phyloP scores from a whole-genome alignment of 2,329 filamentous ascomycete species.

The Mycosphaerella sp. region DNA sequence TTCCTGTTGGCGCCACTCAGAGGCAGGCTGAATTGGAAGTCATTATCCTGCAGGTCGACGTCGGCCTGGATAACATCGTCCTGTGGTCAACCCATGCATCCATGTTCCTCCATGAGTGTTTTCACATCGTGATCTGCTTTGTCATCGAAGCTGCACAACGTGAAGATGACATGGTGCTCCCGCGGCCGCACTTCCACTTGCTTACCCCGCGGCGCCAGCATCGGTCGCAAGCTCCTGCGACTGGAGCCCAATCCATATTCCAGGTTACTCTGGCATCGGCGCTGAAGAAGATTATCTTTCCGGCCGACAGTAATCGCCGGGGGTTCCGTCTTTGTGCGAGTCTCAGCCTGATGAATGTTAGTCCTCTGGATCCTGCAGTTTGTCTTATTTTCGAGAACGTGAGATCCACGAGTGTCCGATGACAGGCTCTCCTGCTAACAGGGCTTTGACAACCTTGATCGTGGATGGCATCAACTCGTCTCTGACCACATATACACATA shows the following conservation, averaged over 20 bases:
- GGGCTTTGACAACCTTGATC: conserved; percentile 40
- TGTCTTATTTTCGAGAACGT: conserved; percentile 34
- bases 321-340: conserved; percentile 14
- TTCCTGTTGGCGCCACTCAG: neutral
- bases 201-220: conserved; percentile 35
- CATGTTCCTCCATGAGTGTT: conserved; percentile 32
- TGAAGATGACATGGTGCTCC: conserved; percentile 30
- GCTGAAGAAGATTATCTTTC: conserved; percentile 47
- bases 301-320: conserved; percentile 44
- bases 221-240: conserved; percentile 35
- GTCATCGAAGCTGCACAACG: conserved; percentile 33
- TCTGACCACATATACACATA: conserved; percentile 35
- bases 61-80: conserved; percentile 39
- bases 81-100: conserved; percentile 36
- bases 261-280: conserved; percentile 31
- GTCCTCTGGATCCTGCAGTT: conserved; percentile 8
- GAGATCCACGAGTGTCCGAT: conserved; percentile 44
- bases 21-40: conserved; percentile 30
- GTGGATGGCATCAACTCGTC: conserved; percentile 38
- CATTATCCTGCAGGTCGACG: conserved; percentile 36
- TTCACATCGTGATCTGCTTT: conserved; percentile 33
- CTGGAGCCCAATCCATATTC: conserved; percentile 35
- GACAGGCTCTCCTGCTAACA: conserved; percentile 41
- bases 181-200: conserved; percentile 20
- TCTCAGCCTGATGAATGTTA: conserved; percentile 23